Conservation (phyloP, 192 early-diverging fungal genomes). For the Backusella macrospora region DNA sequence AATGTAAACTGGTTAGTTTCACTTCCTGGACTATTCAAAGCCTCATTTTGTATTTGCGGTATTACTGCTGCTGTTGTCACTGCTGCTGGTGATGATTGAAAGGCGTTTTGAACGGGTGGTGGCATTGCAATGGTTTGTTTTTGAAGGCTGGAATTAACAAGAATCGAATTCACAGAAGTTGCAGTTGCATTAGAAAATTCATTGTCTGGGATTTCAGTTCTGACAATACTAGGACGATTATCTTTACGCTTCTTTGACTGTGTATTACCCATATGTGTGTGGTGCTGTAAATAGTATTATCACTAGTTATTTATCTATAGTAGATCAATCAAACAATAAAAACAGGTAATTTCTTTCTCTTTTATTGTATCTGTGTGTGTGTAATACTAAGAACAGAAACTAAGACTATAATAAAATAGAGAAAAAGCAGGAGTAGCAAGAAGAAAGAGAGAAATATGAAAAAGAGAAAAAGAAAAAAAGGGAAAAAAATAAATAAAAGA, state of each 20-base stretch:
- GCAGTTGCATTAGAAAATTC: conserved; percentile 13
- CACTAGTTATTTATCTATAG: neutral
- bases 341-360: neutral
- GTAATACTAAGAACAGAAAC: neutral
- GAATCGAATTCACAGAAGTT: conserved; percentile 26
- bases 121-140: neutral
- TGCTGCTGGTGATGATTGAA: neutral
- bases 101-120: neutral
- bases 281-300: neutral
- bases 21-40: conserved; percentile 2
- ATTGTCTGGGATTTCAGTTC: conserved; percentile 21
- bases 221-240: conserved; percentile 11
- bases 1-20: conserved; percentile 33
- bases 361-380: neutral
- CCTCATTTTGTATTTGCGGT: neutral
- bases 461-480: neutral
- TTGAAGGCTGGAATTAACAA: conserved; percentile 13
- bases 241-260: conserved; percentile 21
- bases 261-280: conserved; percentile 18
- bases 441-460: conserved; percentile 3
- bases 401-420: neutral
- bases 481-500: too few species aligned
- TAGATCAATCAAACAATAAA: conserved; percentile 4
- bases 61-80: neutral
- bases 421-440: conserved; percentile 2